Conservation (phyloP, 768 basidiomycete species). For the Kwoniella sp. region DNA sequence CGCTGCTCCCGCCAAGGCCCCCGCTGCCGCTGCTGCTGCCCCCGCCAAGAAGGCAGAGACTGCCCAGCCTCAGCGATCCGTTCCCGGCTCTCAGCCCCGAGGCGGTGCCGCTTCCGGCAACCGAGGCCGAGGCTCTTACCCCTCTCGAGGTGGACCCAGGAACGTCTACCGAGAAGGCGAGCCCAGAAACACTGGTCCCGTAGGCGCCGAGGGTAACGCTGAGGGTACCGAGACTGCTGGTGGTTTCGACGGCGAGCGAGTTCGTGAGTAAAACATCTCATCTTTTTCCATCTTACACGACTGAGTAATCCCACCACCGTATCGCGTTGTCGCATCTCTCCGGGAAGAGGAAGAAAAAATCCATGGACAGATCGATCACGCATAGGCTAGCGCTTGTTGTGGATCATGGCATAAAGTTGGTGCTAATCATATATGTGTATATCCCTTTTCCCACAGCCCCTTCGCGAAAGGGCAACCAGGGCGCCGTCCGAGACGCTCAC, state of each 20-base stretch:
- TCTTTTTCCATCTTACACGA: no score
- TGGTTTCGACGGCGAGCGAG: slow-evolving; percentile 55
- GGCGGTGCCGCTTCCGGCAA: slow-evolving; percentile 24
- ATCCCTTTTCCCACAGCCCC: no score
- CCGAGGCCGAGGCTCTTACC: slow-evolving; percentile 44
- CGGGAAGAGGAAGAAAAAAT: no score
- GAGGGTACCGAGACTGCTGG: slow-evolving; percentile 49
- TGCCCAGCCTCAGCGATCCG: slow-evolving; percentile 35
- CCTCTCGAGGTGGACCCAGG: slow-evolving; percentile 48
- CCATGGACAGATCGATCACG: no score
- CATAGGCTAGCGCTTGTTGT: no score
- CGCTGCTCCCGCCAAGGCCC: slow-evolving; percentile 36
- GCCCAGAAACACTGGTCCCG: slow-evolving; percentile 38
- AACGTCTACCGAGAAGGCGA: slow-evolving; percentile 36
- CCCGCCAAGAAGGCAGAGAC: slow-evolving; percentile 40
- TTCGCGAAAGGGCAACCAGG: slow-evolving; percentile 36
- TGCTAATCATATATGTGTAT: no score
- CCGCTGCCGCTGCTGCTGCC: slow-evolving; percentile 34
- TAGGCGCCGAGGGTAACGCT: slow-evolving; percentile 30
- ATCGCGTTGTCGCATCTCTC: no score
- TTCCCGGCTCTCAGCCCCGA: slow-evolving; percentile 47
- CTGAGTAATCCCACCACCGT: neutral
- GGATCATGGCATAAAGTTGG: no score
- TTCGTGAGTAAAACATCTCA: slow-evolving; percentile 44
- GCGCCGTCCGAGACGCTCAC: slow-evolving; percentile 42